Base-by-base conservation (phyloP, 2,329 filamentous ascomycete species). In the Dothideomycetes sp. region DNA sequence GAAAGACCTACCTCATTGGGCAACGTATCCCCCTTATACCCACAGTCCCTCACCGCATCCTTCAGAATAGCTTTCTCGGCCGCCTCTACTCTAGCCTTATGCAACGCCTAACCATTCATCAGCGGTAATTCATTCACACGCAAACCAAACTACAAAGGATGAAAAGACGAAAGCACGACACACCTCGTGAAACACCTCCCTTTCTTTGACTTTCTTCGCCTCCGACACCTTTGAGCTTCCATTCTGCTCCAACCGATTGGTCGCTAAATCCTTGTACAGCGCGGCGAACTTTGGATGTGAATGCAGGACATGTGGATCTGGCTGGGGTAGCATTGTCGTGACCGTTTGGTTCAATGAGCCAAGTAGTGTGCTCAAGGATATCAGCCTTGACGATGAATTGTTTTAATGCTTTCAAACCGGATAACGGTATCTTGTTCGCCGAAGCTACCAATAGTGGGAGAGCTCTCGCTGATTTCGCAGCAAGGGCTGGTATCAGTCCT, bases 251-350 rank as follows among this genome's bases (percentile, higher is more conserved):
- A 69, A 47, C 49, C 63, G 65, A 35, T 61, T 58, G 1, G 55
- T 52, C 34, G 57, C 59, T 1, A 70, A 49, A 45, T 69, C 64
- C 34, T 61, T 58, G 49, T 68, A 68, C 2, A 70, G 50, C 0
- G 58, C 51, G 12, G 63, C 62, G 40, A 70, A 69, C 24, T 59
- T 61, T 0, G 65, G 62, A 38, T 69, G 67, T 1, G 55, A 52
- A 17, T 61, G 48, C 0, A 66, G 43, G 0, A 60, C 48, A 1
- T 44, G 43, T 1, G 59, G 54, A 18, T 65, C 56, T 2, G 66
- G 51, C 16, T 62, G 64, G 2, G 63, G 63, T 4, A 66, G 48
- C 64, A 68, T 68, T 12, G 9, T 47, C 22, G 33, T 36, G 18
- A 19, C 5, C 8, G 31, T 18, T 18, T 22, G 24, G 7, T 19